Evolutionary conservation across 257 asterid species (phyloP).

Genomic region (Solanum paucissectum): DNA sequence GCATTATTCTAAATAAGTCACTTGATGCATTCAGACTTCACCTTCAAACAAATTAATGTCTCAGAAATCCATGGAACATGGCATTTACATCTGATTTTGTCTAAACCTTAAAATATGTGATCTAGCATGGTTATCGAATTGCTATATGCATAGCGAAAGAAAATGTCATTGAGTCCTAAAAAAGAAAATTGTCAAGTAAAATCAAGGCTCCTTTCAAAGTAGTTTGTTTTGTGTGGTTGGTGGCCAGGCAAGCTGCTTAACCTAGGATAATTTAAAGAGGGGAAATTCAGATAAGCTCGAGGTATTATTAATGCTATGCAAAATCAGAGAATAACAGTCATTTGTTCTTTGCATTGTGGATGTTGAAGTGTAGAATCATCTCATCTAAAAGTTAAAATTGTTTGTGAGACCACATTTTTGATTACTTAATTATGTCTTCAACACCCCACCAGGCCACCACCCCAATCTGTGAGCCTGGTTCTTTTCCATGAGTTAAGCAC

Average conservation of each 20-base stretch:
- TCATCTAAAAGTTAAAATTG: neutral
- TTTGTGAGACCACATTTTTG: neutral
- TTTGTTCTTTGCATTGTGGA: neutral
- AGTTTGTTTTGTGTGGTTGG: neutral
- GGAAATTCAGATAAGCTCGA: neutral
- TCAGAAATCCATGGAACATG: neutral
- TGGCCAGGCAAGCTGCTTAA: neutral
- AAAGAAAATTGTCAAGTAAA: neutral
- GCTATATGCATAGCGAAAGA: neutral
- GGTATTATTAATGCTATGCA: neutral
- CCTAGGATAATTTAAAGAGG: neutral
- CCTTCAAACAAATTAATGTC: neutral
- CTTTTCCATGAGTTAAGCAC: neutral
- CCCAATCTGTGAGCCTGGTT: neutral
- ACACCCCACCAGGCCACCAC: neutral
- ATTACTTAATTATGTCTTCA: neutral
- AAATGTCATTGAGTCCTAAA: neutral
- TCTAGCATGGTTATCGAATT: neutral
- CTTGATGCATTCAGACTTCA: neutral
- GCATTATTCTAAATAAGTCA: neutral
- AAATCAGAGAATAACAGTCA: neutral
- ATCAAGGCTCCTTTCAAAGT: neutral
- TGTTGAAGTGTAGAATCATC: neutral
- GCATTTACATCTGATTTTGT: neutral
- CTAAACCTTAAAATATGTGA: neutral